phyloP scores from a whole-genome alignment of 2,329 filamentous ascomycete species.

The Pleurostoma richardsiae region DNA sequence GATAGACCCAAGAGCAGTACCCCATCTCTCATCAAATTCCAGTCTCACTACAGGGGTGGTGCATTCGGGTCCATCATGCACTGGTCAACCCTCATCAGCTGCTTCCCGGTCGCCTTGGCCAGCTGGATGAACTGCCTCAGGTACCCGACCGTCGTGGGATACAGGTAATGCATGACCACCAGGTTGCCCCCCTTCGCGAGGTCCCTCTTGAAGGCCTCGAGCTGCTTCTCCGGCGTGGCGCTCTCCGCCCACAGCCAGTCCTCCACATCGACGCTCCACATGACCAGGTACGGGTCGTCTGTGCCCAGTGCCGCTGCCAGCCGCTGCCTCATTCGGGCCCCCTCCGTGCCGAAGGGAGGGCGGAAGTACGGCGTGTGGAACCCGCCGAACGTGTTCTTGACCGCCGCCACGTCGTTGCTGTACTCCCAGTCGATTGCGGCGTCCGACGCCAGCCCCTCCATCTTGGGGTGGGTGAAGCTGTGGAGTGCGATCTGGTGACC shows the following conservation, averaged over 20 bases:
- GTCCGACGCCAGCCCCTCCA: conserved; percentile 49
- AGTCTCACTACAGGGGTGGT: conserved; percentile 15
- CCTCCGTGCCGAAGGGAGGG: conserved; percentile 64
- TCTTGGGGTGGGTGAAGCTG: conserved; percentile 64
- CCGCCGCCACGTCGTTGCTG: conserved; percentile 48
- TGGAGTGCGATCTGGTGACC: conserved; percentile 68
- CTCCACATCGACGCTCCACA: conserved; percentile 67
- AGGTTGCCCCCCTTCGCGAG: conserved; percentile 57
- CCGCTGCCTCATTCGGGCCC: conserved; percentile 60
- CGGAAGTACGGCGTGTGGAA: conserved; percentile 52
- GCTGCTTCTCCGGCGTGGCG: conserved; percentile 59
- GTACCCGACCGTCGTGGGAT: conserved; percentile 58
- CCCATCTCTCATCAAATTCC: too few relatives aligned
- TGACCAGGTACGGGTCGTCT: conserved; percentile 52
- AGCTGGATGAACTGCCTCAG: conserved; percentile 60
- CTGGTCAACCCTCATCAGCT: conserved; percentile 31
- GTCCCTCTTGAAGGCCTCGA: conserved; percentile 60
- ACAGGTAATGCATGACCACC: conserved; percentile 67
- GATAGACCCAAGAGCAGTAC: too few relatives aligned
- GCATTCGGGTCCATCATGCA: conserved; percentile 28
- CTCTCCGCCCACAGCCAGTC: conserved; percentile 65
- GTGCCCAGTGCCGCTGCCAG: conserved; percentile 47
- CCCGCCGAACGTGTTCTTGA: conserved; percentile 29
- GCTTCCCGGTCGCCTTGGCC: conserved; percentile 58
- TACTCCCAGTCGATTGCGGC: conserved; percentile 58